These are phyloP conservation scores for Mortierella sp. DNA, from an alignment of 371 early-diverging fungal species.

Conservation along the genomic window DNA sequence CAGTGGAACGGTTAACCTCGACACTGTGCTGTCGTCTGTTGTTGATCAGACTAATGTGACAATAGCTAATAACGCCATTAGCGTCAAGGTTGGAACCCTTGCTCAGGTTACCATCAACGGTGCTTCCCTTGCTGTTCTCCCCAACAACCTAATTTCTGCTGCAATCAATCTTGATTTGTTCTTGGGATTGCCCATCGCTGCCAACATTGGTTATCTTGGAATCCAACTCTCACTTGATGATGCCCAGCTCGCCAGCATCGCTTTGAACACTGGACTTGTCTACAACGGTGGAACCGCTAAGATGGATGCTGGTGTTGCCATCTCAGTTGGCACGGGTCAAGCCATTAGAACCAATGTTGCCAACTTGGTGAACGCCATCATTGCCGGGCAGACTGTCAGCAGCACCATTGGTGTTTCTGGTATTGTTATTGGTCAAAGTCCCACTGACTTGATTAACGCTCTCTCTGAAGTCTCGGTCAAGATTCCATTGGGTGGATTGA, in stretches of 20 bases:
- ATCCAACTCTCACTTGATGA: constrained; percentile 42
- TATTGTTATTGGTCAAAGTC: constrained; percentile 39
- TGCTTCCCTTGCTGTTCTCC: constrained; percentile 44
- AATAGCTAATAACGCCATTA: constrained; percentile 30
- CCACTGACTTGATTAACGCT: constrained; percentile 40
- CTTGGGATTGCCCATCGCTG: constrained; percentile 44
- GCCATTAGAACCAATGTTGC: constrained; percentile 48
- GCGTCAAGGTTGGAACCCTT: constrained; percentile 39
- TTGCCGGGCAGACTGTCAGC: constrained; percentile 38
- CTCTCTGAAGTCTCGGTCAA: constrained; percentile 35
- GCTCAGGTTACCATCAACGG: constrained; percentile 41
- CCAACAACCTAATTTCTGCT: constrained; percentile 46
- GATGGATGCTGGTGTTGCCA: constrained; percentile 39
- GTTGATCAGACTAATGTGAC: constrained; percentile 28
- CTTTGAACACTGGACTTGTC: constrained; percentile 34
- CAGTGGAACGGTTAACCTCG: constrained; percentile 23
- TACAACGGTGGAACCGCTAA: constrained; percentile 43
- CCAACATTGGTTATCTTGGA: constrained; percentile 54
- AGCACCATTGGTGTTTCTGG: constrained; percentile 43
- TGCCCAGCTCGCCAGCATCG: constrained; percentile 40
- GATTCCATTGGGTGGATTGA: constrained; percentile 38
- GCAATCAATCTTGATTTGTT: constrained; percentile 46
- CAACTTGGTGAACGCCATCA: constrained; percentile 40
- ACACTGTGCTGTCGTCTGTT: constrained; percentile 13
- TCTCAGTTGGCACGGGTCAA: constrained; percentile 41